Evolutionary conservation across 257 asterid genomes (phyloP).

Genomic region (Gardenia jasminoides): DNA sequence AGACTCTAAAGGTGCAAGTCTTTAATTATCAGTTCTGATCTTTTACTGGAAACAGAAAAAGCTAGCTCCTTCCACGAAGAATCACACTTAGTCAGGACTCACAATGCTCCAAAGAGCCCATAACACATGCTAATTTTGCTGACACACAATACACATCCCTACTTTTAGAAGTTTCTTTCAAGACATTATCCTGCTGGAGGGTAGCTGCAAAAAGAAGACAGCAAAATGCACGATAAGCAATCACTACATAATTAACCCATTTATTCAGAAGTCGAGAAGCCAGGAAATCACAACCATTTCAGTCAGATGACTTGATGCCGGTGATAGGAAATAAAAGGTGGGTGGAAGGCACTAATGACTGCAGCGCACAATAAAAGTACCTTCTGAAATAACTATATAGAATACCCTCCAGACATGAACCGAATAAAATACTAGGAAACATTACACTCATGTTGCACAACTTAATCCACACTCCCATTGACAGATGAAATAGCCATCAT

Average conservation of each 20-base stretch:
- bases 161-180: neutral
- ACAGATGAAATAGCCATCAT: neutral
- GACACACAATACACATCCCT: no score
- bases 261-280: neutral
- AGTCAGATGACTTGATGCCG: neutral
- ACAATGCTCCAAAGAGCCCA: neutral
- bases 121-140: neutral
- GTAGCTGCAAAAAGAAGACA: neutral
- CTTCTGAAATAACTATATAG: neutral
- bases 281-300: neutral
- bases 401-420: neutral
- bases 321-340: neutral
- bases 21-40: neutral
- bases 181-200: neutral
- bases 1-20: neutral
- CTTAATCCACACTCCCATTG: neutral
- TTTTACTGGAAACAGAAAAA: neutral
- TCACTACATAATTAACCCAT: neutral
- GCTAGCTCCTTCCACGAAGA: neutral
- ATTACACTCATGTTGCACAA: neutral
- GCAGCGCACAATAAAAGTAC: neutral
- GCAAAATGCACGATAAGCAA: neutral
- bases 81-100: neutral
- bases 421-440: neutral
- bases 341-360: neutral